These are phyloP conservation scores for Pleurotus citrinopileatus DNA, from an alignment of 768 basidiomycete species.

Conservation along the genomic window DNA sequence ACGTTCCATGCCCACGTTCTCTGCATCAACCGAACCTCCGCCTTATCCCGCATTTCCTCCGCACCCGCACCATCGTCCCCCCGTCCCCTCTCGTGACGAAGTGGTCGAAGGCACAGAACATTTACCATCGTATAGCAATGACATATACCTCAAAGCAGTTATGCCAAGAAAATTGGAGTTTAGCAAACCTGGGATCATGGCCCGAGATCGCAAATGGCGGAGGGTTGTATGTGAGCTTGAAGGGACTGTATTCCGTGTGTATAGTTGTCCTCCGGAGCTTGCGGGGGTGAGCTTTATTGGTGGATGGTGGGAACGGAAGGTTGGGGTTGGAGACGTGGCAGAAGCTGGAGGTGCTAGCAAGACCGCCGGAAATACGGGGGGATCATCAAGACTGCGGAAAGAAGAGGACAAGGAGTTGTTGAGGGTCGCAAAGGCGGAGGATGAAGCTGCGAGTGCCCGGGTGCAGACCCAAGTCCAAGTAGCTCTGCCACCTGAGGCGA, in stretches of 20 bases:
- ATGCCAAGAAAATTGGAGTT: slow-evolving; percentile 97
- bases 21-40: slow-evolving; percentile 55
- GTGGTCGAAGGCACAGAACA: slow-evolving; percentile 66
- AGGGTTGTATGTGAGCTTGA: slow-evolving; percentile 85
- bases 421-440: slow-evolving; percentile 16
- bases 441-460: slow-evolving; percentile 24
- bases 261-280: slow-evolving; percentile 43
- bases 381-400: slow-evolving; percentile 15
- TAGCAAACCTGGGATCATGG: slow-evolving; percentile 75
- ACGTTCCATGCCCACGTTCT: slow-evolving; percentile 71
- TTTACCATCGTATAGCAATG: slow-evolving; percentile 81
- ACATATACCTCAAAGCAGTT: slow-evolving; percentile 73
- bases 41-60: slow-evolving; percentile 53
- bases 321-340: slow-evolving; percentile 67
- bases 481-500: not conserved
- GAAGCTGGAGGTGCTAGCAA: slow-evolving; percentile 16
- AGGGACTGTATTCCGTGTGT: slow-evolving; percentile 86
- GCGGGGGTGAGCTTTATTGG: slow-evolving; percentile 53
- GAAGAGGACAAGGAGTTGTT: slow-evolving; percentile 18
- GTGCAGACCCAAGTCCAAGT: slow-evolving; percentile 18
- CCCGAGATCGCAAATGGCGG: slow-evolving; percentile 91
- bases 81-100: slow-evolving; percentile 60
- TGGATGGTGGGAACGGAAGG: slow-evolving; percentile 76
- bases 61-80: slow-evolving; percentile 18
- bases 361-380: not conserved